These are phyloP conservation scores for Saturnispora dispora DNA, from an alignment of 805 yeast genomes.

Conservation along the genomic window DNA sequence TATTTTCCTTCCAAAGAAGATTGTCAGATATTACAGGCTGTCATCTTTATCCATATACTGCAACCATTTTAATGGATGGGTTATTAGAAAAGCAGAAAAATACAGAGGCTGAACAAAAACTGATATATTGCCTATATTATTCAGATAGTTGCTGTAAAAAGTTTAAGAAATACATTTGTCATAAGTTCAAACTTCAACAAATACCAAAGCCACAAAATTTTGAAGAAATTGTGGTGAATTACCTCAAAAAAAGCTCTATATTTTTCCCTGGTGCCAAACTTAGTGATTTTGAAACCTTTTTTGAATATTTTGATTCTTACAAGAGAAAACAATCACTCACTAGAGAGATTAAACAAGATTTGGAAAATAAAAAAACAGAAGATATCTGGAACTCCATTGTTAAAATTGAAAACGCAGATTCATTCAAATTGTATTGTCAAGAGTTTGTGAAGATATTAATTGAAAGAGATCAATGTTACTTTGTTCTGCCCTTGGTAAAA, in stretches of 20 bases:
- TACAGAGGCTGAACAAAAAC: not conserved
- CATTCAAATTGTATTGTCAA: conserved; percentile 3
- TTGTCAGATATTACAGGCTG: not conserved
- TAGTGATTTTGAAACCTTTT: not conserved
- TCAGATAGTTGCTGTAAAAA: not conserved
- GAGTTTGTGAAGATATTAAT: not conserved
- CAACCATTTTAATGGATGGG: not conserved
- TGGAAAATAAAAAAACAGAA: not conserved
- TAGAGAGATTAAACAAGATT: not conserved
- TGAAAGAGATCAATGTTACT: not conserved
- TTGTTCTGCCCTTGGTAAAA: conserved; percentile 7
- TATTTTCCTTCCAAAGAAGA: conserved; percentile 1
- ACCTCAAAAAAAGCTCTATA: not conserved
- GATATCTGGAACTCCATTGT: not conserved
- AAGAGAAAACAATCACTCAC: not conserved
- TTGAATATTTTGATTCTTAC: conserved; percentile 1
- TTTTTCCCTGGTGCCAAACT: conserved; percentile 8
- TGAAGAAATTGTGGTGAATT: not conserved
- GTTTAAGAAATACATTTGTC: not conserved
- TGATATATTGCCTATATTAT: not conserved
- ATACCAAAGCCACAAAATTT: not conserved
- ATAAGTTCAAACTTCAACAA: not conserved
- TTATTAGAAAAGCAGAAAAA: not conserved
- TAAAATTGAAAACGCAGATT: not conserved
- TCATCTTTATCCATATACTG: conserved; percentile 1